These are phyloP conservation scores for Petunia secreta DNA, from an alignment of 257 asterid genomes.

Conservation along the genomic window DNA sequence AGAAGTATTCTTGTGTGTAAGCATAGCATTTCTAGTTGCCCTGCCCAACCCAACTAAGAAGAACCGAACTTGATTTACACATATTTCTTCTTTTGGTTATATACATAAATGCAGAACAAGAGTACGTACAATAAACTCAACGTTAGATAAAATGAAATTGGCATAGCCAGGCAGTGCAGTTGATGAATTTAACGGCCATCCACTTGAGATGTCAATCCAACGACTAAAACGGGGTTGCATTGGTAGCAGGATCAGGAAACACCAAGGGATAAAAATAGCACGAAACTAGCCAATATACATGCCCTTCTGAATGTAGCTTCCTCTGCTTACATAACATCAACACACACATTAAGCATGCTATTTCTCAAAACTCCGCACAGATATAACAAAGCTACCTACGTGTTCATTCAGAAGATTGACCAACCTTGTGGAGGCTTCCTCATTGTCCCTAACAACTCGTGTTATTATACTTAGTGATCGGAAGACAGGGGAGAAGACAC, in stretches of 20 bases:
- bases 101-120: not conserved
- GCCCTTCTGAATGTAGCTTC: conserved; percentile 14
- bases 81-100: not conserved
- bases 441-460: conserved; percentile 8
- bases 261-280: not conserved
- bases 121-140: not conserved
- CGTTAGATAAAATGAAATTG: not conserved
- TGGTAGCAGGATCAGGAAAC: not conserved
- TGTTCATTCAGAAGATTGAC: conserved; percentile 15
- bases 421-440: not conserved
- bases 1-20: no score
- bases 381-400: not conserved
- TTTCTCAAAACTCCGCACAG: not conserved
- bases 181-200: not conserved
- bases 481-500: not conserved
- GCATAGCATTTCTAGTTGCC: no score
- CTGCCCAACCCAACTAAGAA: no score
- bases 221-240: no score
- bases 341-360: conserved; percentile 18
- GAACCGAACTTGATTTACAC: not conserved
- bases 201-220: not conserved
- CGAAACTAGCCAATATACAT: conserved; percentile 3
- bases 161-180: not conserved
- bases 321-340: conserved; percentile 11
- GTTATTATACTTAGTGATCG: conserved; percentile 6